Evolutionary conservation across 345 rosid species (phyloP), one percentile per base, ranked within the genome.

Genomic region (Eucalyptus sp.): DNA sequence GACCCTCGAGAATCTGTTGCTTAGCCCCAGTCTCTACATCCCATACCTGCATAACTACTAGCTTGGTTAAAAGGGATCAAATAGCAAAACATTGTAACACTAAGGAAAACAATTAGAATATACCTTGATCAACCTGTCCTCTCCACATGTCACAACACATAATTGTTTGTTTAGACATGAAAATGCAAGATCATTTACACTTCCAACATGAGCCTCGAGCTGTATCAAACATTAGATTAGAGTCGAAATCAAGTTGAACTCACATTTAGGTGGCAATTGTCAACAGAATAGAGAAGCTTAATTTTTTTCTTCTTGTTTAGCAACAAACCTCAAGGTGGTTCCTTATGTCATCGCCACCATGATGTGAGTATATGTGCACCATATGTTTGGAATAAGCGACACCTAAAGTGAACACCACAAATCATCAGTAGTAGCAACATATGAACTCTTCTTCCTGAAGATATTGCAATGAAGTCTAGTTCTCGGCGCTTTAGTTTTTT

Each of bases 201-300:
- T 88, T 79, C 92, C 93, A 37, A 83, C 87, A 91, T 92, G 93
- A 87, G 92, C 93, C 15, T 92, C 93, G 87, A 92, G 89, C 93
- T 90, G 86, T 54, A 88, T 51, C 29, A 41, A 46, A 87, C 44
- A 43, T 25, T 60, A 87, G 8, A 4, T 54, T 43, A 87, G 27
- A 58, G 6, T 14, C 31, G 51, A 29, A 27, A 43, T 51, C n/a
- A 50, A 64, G 50, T 27, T 25, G 16, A 14, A 50, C 33, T 29
- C 29, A 6, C 33, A 84, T 24, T 29, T 24, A 84, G 31, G 37
- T 46, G 33, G 66, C 14, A 44, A 84, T 49, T 49, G 51, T 48
- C 51, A 3, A 18, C 56, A 50, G 60, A 37, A 8, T 29, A 66
- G 41, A 37, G 20, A 27, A 51, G 41, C 5, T 24, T 10, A 58